Evolutionary conservation across 768 basidiomycete genomes (phyloP).

Genomic region (Naganishia kalamii): DNA sequence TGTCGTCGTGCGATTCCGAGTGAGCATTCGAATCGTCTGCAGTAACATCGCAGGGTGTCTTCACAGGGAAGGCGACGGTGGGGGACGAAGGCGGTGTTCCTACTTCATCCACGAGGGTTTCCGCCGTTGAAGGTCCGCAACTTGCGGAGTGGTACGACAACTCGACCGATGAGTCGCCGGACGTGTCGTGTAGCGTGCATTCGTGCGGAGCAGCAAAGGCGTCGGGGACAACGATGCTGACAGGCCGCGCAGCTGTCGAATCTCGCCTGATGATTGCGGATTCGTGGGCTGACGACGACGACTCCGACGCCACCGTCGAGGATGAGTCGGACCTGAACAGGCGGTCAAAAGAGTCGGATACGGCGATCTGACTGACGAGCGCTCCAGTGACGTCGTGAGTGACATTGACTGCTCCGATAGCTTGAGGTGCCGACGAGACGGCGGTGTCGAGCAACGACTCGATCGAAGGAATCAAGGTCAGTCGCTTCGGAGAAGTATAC

Average conservation of each 20-base stretch:
- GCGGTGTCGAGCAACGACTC: background rate
- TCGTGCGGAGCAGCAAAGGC: too few relatives aligned
- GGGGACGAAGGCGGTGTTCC: too few relatives aligned
- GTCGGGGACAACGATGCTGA: background rate
- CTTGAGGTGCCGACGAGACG: too few relatives aligned
- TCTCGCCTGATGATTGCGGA: background rate
- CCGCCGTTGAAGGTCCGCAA: background rate
- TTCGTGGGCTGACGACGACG: background rate
- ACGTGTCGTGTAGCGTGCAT: too few relatives aligned
- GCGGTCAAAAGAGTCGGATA: background rate
- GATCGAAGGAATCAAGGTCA: background rate
- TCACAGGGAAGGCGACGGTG: too few relatives aligned
- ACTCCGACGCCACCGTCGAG: too few relatives aligned
- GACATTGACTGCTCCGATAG: background rate
- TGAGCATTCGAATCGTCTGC: too few relatives aligned
- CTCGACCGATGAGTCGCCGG: too few relatives aligned
- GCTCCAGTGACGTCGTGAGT: background rate
- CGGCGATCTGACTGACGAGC: background rate
- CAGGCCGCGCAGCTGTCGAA: background rate
- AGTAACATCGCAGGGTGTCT: too few relatives aligned
- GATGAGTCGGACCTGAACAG: background rate
- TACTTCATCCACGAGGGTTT: background rate
- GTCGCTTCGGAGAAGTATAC: background rate
- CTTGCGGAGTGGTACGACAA: too few relatives aligned
- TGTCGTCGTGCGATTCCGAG: too few relatives aligned